Base-by-base conservation (phyloP, 768 basidiomycete genomes). In the Trametes maxima region DNA sequence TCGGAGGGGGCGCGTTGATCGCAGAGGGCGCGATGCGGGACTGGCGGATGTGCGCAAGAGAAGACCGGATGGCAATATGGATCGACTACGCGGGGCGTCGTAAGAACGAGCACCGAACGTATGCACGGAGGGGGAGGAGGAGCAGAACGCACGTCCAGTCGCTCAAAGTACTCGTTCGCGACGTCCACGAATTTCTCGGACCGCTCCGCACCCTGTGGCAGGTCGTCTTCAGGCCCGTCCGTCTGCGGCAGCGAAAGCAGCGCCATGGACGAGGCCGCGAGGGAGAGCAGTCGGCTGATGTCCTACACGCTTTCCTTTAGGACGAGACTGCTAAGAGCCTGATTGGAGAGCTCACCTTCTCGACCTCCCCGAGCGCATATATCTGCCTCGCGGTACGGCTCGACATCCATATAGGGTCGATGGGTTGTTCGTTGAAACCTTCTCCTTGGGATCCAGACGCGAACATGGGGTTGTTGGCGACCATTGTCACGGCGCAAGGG, bases 21-120 rank as follows among this genome's bases (percentile, higher is more conserved):
- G 90, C 87, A n/a, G 90, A 89, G 10, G 91, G 90, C 43, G 91
- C 88, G 69, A 93, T 90, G 65, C 90, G 86, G 11, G 90, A 88
- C 68, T 89, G 85, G 12, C 90, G 82, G 60, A 94, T 88, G 66
- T 92, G 90, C 17, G 91, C 90, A 62, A 93, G 78, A 3, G 88
- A 88, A 14, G 90, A 89, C 40, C 91, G 87, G 59, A 94, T 82
- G 35, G 85, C 82, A 35, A 79, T 80, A 72, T 94, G 91, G 59
- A 93, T 89, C n/a, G 82, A 76, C 91, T 92, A 68, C 35, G 65
- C 36, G 36, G 24, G n/a, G 57, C 36, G 53, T 58, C 25, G 59
- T 5, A 44, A 51, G 33, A 13, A n/a, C 25, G 4, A 16, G 37
- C n/a, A 39, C 52, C 24, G 21, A n/a, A 21, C 6, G 48, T 33